These are phyloP conservation scores for Barbatosphaeria neglecta DNA, from an alignment of 495 filamentous ascomycete species.

Conservation along the genomic window DNA sequence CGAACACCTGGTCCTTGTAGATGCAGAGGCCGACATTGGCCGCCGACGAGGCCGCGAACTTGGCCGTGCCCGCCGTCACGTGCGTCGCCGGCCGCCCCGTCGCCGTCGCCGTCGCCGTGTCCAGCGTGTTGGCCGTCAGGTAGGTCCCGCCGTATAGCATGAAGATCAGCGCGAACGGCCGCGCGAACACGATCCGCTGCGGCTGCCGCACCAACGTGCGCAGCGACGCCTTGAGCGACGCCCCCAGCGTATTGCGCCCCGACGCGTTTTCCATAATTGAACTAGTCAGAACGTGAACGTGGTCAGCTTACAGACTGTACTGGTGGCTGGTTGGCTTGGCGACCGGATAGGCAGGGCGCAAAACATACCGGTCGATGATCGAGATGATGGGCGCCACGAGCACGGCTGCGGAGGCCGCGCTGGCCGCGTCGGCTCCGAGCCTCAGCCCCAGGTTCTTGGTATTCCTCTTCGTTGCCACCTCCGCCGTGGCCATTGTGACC, in stretches of 20 bases:
- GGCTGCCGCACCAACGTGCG: constrained; percentile 55
- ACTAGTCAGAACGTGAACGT: too few relatives aligned
- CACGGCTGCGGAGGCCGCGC: constrained; percentile 67
- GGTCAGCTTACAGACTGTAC: too few relatives aligned
- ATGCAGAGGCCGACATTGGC: constrained; percentile 86
- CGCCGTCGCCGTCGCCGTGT: constrained; percentile 63
- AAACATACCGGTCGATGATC: constrained; percentile 73
- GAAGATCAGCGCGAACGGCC: constrained; percentile 79
- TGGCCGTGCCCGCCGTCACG: constrained; percentile 61
- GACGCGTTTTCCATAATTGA: constrained; percentile 94
- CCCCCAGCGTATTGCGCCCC: constrained; percentile 57
- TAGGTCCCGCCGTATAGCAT: constrained; percentile 86
- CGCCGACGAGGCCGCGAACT: constrained; percentile 72
- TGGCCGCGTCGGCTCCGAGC: constrained; percentile 58
- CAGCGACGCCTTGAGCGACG: constrained; percentile 55
- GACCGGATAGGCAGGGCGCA: too few relatives aligned
- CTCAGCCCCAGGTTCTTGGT: constrained; percentile 58
- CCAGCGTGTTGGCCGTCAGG: constrained; percentile 76
- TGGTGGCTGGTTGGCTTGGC: too few relatives aligned
- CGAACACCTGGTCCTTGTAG: constrained; percentile 85
- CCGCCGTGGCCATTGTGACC: too few relatives aligned
- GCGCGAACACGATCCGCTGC: constrained; percentile 58
- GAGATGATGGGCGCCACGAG: constrained; percentile 80
- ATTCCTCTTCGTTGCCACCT: constrained; percentile 48
- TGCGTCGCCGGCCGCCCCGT: constrained; percentile 39